phyloP scores from a whole-genome alignment of 768 basidiomycete genomes.

The Clavulina sp. region DNA sequence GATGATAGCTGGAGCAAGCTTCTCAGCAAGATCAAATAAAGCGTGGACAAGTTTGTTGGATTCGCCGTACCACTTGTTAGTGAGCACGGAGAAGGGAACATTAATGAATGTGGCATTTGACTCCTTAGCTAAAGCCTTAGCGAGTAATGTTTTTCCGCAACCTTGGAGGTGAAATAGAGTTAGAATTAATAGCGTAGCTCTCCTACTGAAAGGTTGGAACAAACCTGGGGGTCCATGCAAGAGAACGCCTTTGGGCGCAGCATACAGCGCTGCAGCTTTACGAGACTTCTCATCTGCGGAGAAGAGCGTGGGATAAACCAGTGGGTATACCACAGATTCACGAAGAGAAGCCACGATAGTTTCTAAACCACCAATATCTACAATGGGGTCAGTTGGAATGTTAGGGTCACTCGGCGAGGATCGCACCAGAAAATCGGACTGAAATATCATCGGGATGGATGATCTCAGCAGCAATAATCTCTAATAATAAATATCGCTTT shows the following conservation, averaged over 20 bases:
- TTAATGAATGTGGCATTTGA: slow-evolving; percentile 95
- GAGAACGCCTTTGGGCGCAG: slow-evolving; percentile 89
- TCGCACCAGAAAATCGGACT: slow-evolving; percentile 49
- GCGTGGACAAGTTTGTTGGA: slow-evolving; percentile 92
- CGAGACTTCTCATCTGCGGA: slow-evolving; percentile 20
- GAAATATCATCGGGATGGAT: slow-evolving; percentile 83
- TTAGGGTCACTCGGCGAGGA: not conserved
- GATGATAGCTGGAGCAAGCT: slow-evolving; percentile 91
- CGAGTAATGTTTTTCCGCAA: slow-evolving; percentile 99
- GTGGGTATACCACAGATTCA: slow-evolving; percentile 90
- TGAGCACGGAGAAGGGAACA: slow-evolving; percentile 50
- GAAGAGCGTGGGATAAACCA: slow-evolving; percentile 82
- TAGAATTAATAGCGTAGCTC: no score
- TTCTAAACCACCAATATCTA: slow-evolving; percentile 88
- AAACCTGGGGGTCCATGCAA: slow-evolving; percentile 71
- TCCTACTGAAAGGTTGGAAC: not conserved
- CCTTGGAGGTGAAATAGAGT: slow-evolving; percentile 29
- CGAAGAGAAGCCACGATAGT: slow-evolving; percentile 74
- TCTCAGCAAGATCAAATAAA: slow-evolving; percentile 81
- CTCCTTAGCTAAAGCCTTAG: slow-evolving; percentile 93
- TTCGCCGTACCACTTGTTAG: slow-evolving; percentile 76
- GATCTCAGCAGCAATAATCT: slow-evolving; percentile 78
- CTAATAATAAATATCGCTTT: slow-evolving; percentile 20
- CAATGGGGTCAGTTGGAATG: slow-evolving; percentile 9
- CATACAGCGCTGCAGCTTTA: slow-evolving; percentile 36